Conservation (phyloP, 257 asterid genomes). For the Ligustrum vulgare region DNA sequence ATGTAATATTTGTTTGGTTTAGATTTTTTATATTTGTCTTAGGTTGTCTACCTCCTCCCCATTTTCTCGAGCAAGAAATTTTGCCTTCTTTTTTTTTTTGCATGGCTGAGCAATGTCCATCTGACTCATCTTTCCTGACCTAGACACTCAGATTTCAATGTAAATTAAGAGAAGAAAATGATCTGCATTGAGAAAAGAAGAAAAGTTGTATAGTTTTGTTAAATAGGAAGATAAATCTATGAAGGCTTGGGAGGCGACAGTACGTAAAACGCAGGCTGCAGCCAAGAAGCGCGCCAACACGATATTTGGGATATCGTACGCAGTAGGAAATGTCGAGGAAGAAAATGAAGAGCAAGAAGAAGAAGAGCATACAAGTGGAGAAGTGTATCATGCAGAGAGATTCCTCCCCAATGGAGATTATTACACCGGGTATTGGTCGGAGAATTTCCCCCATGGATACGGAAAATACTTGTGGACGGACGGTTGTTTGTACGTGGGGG, state of each 20-base stretch:
- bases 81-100: neutral
- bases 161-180: neutral
- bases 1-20: slow-evolving; percentile 9
- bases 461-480: slow-evolving; percentile 96
- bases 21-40: slow-evolving; percentile 34
- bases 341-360: slow-evolving; percentile 44
- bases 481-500: slow-evolving; percentile 88
- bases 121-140: neutral
- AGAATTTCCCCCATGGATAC: slow-evolving; percentile 74
- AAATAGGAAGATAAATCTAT: slow-evolving; percentile 25
- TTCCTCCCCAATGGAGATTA: slow-evolving; percentile 87
- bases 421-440: slow-evolving; percentile 75
- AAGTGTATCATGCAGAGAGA: slow-evolving; percentile 65
- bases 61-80: neutral
- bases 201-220: neutral
- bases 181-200: slow-evolving; percentile 3
- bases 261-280: slow-evolving; percentile 79
- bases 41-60: slow-evolving; percentile 32
- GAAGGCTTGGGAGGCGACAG: slow-evolving; percentile 99
- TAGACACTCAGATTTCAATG: neutral
- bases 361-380: slow-evolving; percentile 50
- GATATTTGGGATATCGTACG: slow-evolving; percentile 58
- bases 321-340: slow-evolving; percentile 40
- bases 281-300: slow-evolving; percentile 91
- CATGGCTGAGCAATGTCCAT: slow-evolving; percentile 29